Base-by-base conservation (phyloP, 345 rosid genomes). In the Citrus cavaleriei region DNA sequence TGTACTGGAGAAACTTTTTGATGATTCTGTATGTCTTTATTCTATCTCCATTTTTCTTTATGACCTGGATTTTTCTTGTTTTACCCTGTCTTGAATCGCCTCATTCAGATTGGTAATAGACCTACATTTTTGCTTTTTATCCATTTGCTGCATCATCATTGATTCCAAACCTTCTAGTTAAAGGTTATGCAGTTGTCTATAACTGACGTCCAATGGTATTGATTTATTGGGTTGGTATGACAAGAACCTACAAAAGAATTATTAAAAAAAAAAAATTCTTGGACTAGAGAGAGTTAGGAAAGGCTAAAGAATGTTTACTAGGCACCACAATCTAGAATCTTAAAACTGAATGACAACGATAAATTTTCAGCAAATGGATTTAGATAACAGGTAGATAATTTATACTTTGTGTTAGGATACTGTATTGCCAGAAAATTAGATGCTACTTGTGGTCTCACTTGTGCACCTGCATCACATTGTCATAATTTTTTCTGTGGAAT, bases 1-100 rank as follows among this genome's bases (percentile, higher is more conserved):
- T 30, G 88, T 81, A 14, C 77, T 92, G 88, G 90, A 86, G 71
- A 87, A 90, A 77, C 95, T 95, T 68, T 92, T 93, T 69, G 88
- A 86, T 64, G 87, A 86, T 73, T 78, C 91, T 6, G 98, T 92
- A 85, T 49, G 97, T 84, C 74, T 61, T 30, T 63, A 34, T 30
- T 35, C 28, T 32, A 51, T 77, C 32, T 82, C 58, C 34, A 30
- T 54, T 34, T 0, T 22, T 57, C 19, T 32, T 16, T 27, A 24
- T 25, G 57, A 21, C 65, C 21, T 54, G 37, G 9, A 57, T 46
- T 13, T 55, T 38, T 40, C 54, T 83, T 65, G 40, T 79, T 60
- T 55, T 51, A 71, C 42, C 24, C 10, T 1, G 8, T 2, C 54
- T 22, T 55, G 68, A 40, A 42, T 37, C 9, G 22, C 28, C 9